Percentiles rank a stretch among this genome's conserved stretches.
Conservation (phyloP, 352 stramenopile species). For the Phytopythium oedochilum region DNA sequence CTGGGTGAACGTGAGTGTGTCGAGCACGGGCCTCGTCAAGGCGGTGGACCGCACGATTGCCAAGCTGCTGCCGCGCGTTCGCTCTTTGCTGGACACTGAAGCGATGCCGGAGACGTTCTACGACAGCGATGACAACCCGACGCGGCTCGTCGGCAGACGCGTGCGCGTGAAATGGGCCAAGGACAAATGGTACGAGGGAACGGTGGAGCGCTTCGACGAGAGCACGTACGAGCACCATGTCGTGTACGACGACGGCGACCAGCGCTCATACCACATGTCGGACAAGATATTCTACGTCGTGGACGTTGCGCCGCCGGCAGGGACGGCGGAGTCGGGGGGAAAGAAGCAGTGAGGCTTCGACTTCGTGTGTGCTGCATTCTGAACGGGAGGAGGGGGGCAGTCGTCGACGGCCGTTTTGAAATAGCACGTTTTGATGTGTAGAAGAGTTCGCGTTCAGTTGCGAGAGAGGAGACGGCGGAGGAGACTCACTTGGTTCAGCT, state of each 20-base stretch:
- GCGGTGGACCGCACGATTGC: constrained; percentile 55
- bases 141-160: constrained; percentile 75
- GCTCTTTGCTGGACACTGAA: constrained; percentile 38
- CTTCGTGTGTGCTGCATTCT: background rate
- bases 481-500: background rate
- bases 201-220: constrained; percentile 75
- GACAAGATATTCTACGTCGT: constrained; percentile 88
- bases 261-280: constrained; percentile 85
- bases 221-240: constrained; percentile 80
- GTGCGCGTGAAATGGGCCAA: constrained; percentile 88
- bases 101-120: constrained; percentile 70
- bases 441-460: background rate
- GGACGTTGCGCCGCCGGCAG: constrained; percentile 8
- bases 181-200: constrained; percentile 87
- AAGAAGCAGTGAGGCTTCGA: background rate
- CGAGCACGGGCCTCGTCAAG: constrained; percentile 50
- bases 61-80: constrained; percentile 55
- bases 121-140: constrained; percentile 85
- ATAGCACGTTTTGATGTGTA: constrained; percentile 1
- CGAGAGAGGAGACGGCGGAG: background rate
- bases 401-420: background rate
- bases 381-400: background rate
- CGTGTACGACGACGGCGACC: constrained; percentile 84
- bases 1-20: constrained; percentile 66
- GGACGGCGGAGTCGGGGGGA: constrained; percentile 11